phyloP scores from a whole-genome alignment of 139 green algal species.

The Coelastrella sp. region DNA sequence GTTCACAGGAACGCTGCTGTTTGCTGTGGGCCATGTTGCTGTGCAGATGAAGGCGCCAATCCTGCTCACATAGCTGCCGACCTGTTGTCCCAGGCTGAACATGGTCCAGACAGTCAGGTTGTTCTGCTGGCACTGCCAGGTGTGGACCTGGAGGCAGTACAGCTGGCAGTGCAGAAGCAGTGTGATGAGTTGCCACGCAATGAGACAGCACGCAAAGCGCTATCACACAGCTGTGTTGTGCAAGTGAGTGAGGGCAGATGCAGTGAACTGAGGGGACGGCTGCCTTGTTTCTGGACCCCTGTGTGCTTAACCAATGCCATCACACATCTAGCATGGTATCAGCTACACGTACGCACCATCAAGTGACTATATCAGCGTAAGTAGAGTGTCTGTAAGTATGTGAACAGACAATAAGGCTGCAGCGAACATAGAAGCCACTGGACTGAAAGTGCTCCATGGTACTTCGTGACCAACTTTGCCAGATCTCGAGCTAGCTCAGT shows the following conservation, averaged over 20 bases:
- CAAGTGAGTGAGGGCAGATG: slow-evolving; percentile 52
- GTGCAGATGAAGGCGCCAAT: slow-evolving; percentile 82
- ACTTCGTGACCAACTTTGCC: too few relatives aligned
- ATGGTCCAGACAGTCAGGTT: slow-evolving; percentile 93
- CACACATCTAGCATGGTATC: too few relatives aligned
- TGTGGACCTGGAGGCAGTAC: slow-evolving; percentile 84
- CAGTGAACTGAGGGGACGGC: neutral
- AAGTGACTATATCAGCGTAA: too few relatives aligned
- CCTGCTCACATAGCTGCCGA: slow-evolving; percentile 91
- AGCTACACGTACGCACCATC: too few relatives aligned
- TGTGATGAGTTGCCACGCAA: slow-evolving; percentile 85
- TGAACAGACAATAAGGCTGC: too few relatives aligned
- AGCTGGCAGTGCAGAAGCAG: slow-evolving; percentile 86
- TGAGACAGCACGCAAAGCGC: slow-evolving; percentile 87
- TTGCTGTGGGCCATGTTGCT: neutral
- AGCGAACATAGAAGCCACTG: too few relatives aligned
- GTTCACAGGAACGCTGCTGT: too few relatives aligned
- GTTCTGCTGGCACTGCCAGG: slow-evolving; percentile 94
- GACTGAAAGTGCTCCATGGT: too few relatives aligned
- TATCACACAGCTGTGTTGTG: slow-evolving; percentile 90
- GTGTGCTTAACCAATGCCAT: too few relatives aligned
- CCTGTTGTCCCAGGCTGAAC: slow-evolving; percentile 97
- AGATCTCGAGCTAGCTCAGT: too few relatives aligned
- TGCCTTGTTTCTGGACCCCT: too few relatives aligned
- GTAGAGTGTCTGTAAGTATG: too few relatives aligned